phyloP scores from a whole-genome alignment of 345 rosid species.

The Eucalyptus erythrocorys region DNA sequence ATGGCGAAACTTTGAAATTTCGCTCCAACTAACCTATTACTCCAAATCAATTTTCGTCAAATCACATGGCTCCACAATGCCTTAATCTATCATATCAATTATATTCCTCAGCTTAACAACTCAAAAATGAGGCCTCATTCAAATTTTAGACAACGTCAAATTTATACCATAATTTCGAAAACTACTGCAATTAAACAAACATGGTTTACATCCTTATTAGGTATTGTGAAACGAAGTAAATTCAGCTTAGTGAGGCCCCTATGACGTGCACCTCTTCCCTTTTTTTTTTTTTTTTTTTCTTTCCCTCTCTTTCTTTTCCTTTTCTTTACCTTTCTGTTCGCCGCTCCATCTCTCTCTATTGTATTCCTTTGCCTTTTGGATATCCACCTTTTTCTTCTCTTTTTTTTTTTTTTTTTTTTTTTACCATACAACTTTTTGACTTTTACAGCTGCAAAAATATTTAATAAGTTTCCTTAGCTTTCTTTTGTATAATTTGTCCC shows the following conservation, averaged over 20 bases:
- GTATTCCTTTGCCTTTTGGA: neutral
- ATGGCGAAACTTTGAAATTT: too few species aligned
- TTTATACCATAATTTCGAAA: neutral
- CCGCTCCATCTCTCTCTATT: neutral
- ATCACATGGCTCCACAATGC: neutral
- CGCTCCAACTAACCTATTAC: neutral
- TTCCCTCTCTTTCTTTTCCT: neutral
- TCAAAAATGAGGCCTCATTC: neutral
- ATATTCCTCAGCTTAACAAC: neutral
- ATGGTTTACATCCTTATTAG: neutral
- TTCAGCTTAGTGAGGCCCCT: too few species aligned
- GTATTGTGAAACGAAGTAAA: neutral
- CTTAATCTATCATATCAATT: neutral
- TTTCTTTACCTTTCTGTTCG: neutral
- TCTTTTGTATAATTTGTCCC: neutral
- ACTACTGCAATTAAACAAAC: neutral
- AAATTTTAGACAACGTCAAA: neutral
- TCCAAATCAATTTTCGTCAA: too few species aligned
- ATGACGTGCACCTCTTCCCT: neutral
- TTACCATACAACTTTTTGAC: neutral
- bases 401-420: fast-evolving
- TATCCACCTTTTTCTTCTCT: neutral
- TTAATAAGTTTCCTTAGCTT: neutral
- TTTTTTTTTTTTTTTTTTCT: fast-evolving
- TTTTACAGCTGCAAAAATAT: neutral